A percentile compares a stretch with the other conserved stretches of the same genome.
These are phyloP conservation scores for Dissophora ornata DNA, from an alignment of 192 early-diverging fungal species.

Conservation along the genomic window DNA sequence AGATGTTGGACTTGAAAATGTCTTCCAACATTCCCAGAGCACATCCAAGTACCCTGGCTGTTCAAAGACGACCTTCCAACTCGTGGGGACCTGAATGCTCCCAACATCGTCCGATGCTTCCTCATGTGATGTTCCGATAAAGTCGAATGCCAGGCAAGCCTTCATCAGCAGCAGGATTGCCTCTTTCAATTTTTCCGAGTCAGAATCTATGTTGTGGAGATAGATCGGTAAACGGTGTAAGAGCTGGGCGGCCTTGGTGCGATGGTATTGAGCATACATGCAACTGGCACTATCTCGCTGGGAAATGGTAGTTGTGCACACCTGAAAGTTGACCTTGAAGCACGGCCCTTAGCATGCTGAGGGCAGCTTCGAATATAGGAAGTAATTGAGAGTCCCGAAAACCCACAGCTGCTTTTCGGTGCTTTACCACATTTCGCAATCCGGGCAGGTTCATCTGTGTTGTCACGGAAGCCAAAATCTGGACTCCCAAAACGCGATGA, in stretches of 20 bases:
- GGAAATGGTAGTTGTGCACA: no score
- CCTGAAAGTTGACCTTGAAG: slow-evolving; percentile 29
- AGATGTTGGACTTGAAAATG: slow-evolving; percentile 14
- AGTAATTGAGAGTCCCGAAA: slow-evolving; percentile 45
- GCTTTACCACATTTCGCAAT: slow-evolving; percentile 16
- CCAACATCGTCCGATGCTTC: slow-evolving; percentile 44
- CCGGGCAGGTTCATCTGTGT: slow-evolving; percentile 43
- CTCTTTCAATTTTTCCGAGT: slow-evolving; percentile 26
- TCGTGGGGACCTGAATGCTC: slow-evolving; percentile 32
- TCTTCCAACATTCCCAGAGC: slow-evolving; percentile 43
- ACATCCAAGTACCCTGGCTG: slow-evolving; percentile 34
- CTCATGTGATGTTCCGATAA: slow-evolving; percentile 38
- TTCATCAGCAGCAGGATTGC: slow-evolving; percentile 25
- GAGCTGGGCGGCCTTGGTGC: no score
- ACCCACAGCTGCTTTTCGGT: slow-evolving; percentile 39
- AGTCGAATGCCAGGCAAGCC: slow-evolving; percentile 40
- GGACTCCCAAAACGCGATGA: slow-evolving; percentile 28
- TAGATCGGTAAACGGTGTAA: no score
- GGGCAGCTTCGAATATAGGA: slow-evolving; percentile 34
- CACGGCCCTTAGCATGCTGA: slow-evolving; percentile 23
- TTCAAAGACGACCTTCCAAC: slow-evolving; percentile 39
- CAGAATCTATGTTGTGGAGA: slow-evolving; percentile 25
- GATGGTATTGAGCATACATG: no score
- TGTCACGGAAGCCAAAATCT: slow-evolving; percentile 16
- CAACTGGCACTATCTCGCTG: no score